These are phyloP conservation scores for Venturia carpophila DNA, from an alignment of 2,329 filamentous ascomycete species.

Conservation along the genomic window DNA sequence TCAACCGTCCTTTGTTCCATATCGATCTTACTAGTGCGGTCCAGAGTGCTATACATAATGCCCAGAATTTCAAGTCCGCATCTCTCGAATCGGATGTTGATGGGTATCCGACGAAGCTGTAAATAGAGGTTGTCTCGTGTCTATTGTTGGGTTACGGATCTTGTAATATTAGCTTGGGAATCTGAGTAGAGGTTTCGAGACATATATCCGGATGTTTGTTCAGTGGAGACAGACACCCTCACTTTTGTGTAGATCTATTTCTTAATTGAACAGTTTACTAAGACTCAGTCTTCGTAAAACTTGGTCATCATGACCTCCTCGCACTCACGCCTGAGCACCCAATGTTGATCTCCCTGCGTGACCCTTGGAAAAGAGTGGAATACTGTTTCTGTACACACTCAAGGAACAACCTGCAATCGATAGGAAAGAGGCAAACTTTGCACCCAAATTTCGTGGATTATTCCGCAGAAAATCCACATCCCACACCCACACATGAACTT, in stretches of 20 bases:
- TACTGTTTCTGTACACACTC: no score
- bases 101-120: not conserved
- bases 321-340: no score
- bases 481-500: no score
- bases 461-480: no score
- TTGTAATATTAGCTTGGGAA: not conserved
- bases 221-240: not conserved
- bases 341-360: no score
- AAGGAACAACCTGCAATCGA: no score
- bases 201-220: slow-evolving; percentile 1
- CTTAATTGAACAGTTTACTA: not conserved
- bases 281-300: no score
- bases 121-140: not conserved
- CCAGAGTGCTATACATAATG: slow-evolving; percentile 77
- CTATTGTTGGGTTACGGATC: not conserved
- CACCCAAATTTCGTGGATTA: no score
- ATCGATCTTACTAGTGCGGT: slow-evolving; percentile 83
- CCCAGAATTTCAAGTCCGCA: slow-evolving; percentile 38
- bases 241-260: not conserved
- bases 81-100: not conserved
- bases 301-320: no score
- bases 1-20: slow-evolving; percentile 89
- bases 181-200: not conserved
- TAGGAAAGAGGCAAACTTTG: no score
- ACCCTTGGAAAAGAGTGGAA: no score